Base-by-base conservation (phyloP, 768 basidiomycete species). In the Boletellus ananiceps region DNA sequence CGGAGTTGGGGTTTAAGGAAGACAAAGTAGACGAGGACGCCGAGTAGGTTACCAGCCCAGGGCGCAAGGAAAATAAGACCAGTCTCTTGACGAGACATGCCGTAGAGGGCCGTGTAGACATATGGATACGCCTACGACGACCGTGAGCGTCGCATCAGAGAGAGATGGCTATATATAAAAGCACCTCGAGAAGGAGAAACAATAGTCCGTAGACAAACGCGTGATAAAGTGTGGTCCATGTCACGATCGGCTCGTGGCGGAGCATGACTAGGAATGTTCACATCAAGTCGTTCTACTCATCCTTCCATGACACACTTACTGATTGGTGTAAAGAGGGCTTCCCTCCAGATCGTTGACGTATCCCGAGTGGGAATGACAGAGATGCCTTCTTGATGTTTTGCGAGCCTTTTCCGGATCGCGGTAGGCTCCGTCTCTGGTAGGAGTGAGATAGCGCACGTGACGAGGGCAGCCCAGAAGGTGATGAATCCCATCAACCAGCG, bases 101-200 rank as follows among this genome's bases (percentile, higher is more conserved):
- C 54, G 2, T 65, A 65, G 11, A 58, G 47, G 5, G 54, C 33
- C 1, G 27, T 42, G 38, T 50, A 65, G 8, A 65, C 55, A 19
- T 55, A 40, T 12, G 63, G 64, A 35, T 61, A 65, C 32, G 57
- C 61, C 57, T 62, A 35, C 0, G 12, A 8, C 34, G 14, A 29
- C 31, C 2, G 11, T 60, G 12, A 57, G 37, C 8, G 13, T 8
- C n/a, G 2, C 11, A 40, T 33, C 16, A 32, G 25, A 18, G 25
- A 18, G 15, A 6, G 41, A 36, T 3, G 1, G 29, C 36, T 40
- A 9, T 11, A 39, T 11, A 12, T 34, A 37, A 15, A 16, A 25
- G 34, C 9, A 65, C 64, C 53, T 65, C 63, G 3, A 65, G 64
- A 40, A 65, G 64, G 13, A 65, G 51, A 25, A 65, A 65, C 39